These are phyloP conservation scores for Westerdykella aurantiaca DNA, from an alignment of 2,329 filamentous ascomycete species.

Conservation along the genomic window DNA sequence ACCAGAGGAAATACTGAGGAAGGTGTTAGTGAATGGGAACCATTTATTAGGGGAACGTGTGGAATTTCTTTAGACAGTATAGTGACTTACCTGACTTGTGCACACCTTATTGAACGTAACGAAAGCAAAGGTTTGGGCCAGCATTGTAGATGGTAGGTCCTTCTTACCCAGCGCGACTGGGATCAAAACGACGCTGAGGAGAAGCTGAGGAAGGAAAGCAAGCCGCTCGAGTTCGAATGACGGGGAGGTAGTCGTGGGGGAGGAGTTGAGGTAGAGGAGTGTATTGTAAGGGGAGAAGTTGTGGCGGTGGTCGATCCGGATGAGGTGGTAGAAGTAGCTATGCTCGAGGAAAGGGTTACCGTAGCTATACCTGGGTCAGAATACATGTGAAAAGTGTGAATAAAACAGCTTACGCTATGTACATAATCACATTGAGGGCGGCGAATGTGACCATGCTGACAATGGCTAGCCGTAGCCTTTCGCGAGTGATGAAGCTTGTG, in stretches of 20 bases:
- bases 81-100: slow-evolving; percentile 74
- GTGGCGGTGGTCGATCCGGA: slow-evolving; percentile 89
- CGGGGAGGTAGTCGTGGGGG: slow-evolving; percentile 41
- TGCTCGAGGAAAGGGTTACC: slow-evolving; percentile 76
- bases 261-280: slow-evolving; percentile 79
- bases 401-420: slow-evolving; percentile 52
- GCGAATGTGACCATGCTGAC: slow-evolving; percentile 69
- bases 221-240: slow-evolving; percentile 62
- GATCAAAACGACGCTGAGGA: slow-evolving; percentile 71
- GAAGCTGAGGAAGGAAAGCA: slow-evolving; percentile 82
- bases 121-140: slow-evolving; percentile 94
- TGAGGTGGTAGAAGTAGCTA: slow-evolving; percentile 89
- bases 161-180: slow-evolving; percentile 72
- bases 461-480: slow-evolving; percentile 53
- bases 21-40: slow-evolving; percentile 1
- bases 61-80: neutral
- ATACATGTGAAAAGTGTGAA: neutral
- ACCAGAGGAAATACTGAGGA: slow-evolving; percentile 91
- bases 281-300: slow-evolving; percentile 98
- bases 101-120: slow-evolving; percentile 98
- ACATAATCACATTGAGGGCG: slow-evolving; percentile 73
- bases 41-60: neutral
- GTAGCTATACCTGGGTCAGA: slow-evolving; percentile 50
- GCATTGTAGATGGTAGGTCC: slow-evolving; percentile 75
- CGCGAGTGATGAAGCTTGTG: slow-evolving; percentile 23